Evolutionary conservation across 345 rosid species (phyloP), one percentile per base, ranked within the genome.

Genomic region (Citrus australasica): DNA sequence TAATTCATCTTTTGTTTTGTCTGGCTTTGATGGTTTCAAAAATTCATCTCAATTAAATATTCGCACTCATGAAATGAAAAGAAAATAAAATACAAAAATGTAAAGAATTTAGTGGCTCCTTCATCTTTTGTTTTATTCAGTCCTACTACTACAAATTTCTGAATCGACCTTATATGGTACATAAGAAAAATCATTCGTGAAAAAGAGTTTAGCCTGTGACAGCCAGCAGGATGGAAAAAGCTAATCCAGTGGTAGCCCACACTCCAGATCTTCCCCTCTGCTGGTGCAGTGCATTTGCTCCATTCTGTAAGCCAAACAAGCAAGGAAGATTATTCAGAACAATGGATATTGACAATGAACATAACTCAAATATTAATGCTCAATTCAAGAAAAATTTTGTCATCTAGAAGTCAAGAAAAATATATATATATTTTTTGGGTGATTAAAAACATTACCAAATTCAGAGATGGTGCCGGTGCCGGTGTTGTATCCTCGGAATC

Each of bases 381-480:
- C 9, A 38, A 24, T 58, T 69, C n/a, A 33, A 65, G 35, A 32
- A 55, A 64, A 58, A 30, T 19, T 71, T 51, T 67, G 35, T 59
- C 21, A 11, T 24, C 40, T 60, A 73, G 75, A 1, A 48, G 63
- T 68, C 38, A 37, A 24, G 69, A 71, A 74, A 59, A 33, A 64
- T n/a, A 25, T 32, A 17, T 53, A 0, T 16, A 5, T 6, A 14
- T 11, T 21, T 17, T 71, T 4, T 37, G 38, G 11, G 19, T 17
- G 62, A 59, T 68, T 62, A 79, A 71, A 75, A 28, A 6, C 51
- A 38, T 83, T 87, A 91, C 92, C 91, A 83, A 79, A 73, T 85
- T 86, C 82, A 78, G 82, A 69, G 82, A 82, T 59, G 98, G 98
- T 16, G 97, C 86, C 80, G 98, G 98, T 78, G 98, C 97, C 59